These are phyloP conservation scores for Aspergillus avenaceus DNA, from an alignment of 495 filamentous ascomycete genomes.

Conservation along the genomic window DNA sequence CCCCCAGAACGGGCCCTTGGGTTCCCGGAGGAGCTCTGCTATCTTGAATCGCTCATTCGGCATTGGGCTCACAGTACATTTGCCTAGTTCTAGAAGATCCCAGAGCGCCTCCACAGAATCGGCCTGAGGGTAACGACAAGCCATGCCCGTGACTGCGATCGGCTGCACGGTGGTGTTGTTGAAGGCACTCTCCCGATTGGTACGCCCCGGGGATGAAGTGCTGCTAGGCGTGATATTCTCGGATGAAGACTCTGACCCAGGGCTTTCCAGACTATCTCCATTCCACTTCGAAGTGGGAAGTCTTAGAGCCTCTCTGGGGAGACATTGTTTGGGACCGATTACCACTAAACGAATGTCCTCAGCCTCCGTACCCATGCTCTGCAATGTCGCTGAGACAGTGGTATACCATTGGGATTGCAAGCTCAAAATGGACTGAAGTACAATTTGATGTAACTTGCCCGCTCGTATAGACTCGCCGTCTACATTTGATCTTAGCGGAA, in stretches of 20 bases:
- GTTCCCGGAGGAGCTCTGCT: constrained; percentile 6
- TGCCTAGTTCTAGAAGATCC: constrained; percentile 26
- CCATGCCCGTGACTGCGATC: constrained; percentile 43
- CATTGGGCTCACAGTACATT: constrained; percentile 2
- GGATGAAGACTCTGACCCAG: too few relatives aligned
- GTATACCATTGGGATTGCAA: constrained; percentile 11
- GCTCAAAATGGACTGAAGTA: constrained; percentile 11
- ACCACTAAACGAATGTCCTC: too few relatives aligned
- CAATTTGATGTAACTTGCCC: constrained; percentile 8
- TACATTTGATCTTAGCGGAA: constrained; percentile 16
- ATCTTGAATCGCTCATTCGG: constrained; percentile 19
- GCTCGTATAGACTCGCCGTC: constrained; percentile 9
- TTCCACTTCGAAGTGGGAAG: too few relatives aligned
- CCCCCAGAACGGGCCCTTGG: constrained; percentile 16
- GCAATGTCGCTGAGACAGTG: too few relatives aligned
- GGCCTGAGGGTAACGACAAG: constrained; percentile 33
- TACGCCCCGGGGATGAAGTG: too few relatives aligned
- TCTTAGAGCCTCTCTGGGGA: too few relatives aligned
- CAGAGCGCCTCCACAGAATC: constrained; percentile 40
- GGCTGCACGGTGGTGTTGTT: not conserved
- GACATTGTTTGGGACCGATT: too few relatives aligned
- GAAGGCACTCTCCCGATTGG: too few relatives aligned
- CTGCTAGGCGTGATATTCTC: too few relatives aligned
- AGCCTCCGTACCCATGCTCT: too few relatives aligned
- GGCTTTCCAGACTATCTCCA: too few relatives aligned